Conservation (phyloP, 257 asterid genomes). For the Salvia rosmarinus region DNA sequence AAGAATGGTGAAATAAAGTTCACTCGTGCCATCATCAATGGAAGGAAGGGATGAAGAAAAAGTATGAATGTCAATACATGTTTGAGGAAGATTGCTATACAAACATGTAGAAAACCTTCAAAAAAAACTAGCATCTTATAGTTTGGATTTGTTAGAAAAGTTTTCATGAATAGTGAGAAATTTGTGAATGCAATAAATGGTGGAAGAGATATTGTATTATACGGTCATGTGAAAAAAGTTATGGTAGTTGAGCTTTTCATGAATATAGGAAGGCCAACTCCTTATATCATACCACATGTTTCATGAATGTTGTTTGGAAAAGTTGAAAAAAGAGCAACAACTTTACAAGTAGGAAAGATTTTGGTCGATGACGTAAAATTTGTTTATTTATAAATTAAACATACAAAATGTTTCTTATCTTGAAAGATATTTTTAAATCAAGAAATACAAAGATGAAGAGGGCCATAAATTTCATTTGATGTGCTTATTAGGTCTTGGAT, state of each 20-base stretch:
- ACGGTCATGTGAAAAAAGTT: conserved; percentile 45
- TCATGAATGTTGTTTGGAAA: conserved; percentile 27
- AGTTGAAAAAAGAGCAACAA: not conserved
- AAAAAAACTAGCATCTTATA: conserved; percentile 24
- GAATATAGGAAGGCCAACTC: conserved; percentile 26
- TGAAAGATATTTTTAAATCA: conserved; percentile 8
- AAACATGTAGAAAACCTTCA: conserved; percentile 1
- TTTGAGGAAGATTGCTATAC: not conserved
- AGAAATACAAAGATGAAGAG: not conserved
- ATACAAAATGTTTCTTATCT: not conserved
- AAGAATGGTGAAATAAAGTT: not conserved
- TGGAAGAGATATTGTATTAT: conserved; percentile 18
- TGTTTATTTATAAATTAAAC: too few relatives aligned
- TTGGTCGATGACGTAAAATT: not conserved
- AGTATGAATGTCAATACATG: conserved; percentile 5
- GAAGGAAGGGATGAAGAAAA: not conserved
- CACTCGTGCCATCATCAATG: conserved; percentile 21
- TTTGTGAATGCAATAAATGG: conserved; percentile 53
- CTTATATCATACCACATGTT: conserved; percentile 11
- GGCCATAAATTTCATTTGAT: not conserved
- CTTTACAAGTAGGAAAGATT: conserved; percentile 5
- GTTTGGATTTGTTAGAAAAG: conserved; percentile 35
- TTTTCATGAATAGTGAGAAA: conserved; percentile 43
- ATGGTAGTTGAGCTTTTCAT: conserved; percentile 40
- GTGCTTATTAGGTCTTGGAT: too few relatives aligned